Evolutionary conservation across 2,329 filamentous ascomycete genomes (phyloP), one percentile per base, ranked within the genome.

Genomic region (Calonectria henricotiae): DNA sequence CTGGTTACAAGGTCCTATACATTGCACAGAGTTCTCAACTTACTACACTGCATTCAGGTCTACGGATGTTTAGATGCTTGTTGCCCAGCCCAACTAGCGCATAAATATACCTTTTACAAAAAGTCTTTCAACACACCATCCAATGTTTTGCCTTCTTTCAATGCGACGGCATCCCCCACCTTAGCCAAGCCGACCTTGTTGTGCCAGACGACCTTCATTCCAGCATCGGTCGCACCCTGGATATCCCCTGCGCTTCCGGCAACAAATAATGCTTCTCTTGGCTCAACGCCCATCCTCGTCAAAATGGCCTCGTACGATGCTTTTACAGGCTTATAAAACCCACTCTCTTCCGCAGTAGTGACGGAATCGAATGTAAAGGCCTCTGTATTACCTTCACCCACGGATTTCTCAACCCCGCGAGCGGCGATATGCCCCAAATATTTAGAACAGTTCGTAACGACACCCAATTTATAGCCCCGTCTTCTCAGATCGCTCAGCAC

Each of bases 231-330:
- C 1, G 83, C 83, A 3, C 83, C 82, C 27, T 81, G 71, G 0
- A 85, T 82, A 71, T 85, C 83, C 3, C 81, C 82, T 1, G 81
- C 79, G 54, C 83, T 85, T 6, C 83, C 82, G 0, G 82, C 82
- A 27, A 84, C 81, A 54, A 83, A 84, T 23, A 83, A 49, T 1
- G 75, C 77, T 15, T 83, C 79, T 0, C 66, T 43, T 0, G 77
- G 73, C 0, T 73, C 68, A 0, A 83, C 69, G 0, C 74, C 77
- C 47, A 83, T 68, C 15, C 39, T 58, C 0, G 71, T 68, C 3
- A 85, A 67, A 4, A 82, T 75, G 4, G 74, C 77, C 4, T 75
- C 47, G 58, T 85, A 84, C 1, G 83, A 80, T 41, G 78, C 67
- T 8, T 63, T 67, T 2, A 75, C 73, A 1, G 83, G 83, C 65